Percentiles rank a stretch among this genome's conserved stretches.
Conservation (phyloP, 78 protist genomes). For the Speleostelium caveatum region DNA sequence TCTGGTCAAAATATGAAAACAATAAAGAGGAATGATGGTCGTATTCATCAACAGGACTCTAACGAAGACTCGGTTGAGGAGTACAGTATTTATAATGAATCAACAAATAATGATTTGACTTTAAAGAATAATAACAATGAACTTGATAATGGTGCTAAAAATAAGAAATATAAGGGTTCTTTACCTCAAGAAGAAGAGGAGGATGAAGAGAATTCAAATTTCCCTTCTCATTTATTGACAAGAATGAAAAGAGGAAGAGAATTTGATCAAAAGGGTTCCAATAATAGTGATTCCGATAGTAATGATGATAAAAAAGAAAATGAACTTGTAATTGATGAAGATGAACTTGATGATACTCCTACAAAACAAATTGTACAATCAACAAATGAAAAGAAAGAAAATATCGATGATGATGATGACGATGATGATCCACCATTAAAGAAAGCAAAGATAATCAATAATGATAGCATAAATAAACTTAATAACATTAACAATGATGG, state of each 20-base stretch:
- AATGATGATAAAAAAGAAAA: neutral
- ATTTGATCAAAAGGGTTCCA: neutral
- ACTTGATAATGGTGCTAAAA: neutral
- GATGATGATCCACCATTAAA: neutral
- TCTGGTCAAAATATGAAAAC: no score
- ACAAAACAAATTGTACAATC: neutral
- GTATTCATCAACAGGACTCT: neutral
- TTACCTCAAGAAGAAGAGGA: conserved; percentile 21
- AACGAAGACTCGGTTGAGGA: neutral
- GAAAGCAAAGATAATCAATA: neutral
- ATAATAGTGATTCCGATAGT: neutral
- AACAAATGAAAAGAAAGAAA: neutral
- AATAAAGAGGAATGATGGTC: conserved; percentile 4
- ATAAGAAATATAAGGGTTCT: neutral
- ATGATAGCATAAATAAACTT: neutral
- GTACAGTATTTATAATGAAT: neutral
- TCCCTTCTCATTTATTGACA: conserved; percentile 10
- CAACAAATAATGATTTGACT: neutral
- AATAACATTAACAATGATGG: neutral
- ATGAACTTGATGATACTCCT: neutral
- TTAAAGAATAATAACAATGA: neutral
- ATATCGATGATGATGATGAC: neutral
- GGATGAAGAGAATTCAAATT: neutral
- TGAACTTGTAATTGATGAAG: neutral
- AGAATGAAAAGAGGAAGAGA: conserved; percentile 31